These are phyloP conservation scores for Clitopilus hobsonii DNA, from an alignment of 768 basidiomycete genomes.

Conservation along the genomic window DNA sequence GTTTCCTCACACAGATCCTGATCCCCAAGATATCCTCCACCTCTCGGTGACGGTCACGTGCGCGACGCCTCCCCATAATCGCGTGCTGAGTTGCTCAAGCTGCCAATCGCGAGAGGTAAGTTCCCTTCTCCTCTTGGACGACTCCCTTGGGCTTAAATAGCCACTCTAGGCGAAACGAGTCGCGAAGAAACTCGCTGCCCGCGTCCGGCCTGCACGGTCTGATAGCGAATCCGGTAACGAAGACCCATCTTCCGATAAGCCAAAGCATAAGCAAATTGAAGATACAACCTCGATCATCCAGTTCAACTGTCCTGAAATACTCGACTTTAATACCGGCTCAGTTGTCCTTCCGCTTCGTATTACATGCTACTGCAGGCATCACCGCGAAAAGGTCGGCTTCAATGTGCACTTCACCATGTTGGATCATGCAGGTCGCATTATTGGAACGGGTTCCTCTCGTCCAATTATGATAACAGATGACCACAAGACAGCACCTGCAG, in stretches of 20 bases:
- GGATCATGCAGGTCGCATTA: slow-evolving; percentile 71
- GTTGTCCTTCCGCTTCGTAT: slow-evolving; percentile 90
- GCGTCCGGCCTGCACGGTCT: slow-evolving; percentile 72
- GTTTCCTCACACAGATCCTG: slow-evolving; percentile 47
- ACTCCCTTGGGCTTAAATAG: slow-evolving; percentile 4
- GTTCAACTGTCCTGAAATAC: slow-evolving; percentile 89
- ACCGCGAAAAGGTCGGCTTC: slow-evolving; percentile 95
- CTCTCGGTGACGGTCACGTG: slow-evolving; percentile 75
- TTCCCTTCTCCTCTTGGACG: background rate
- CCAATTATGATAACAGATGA: slow-evolving; percentile 99
- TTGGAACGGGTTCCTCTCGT: slow-evolving; percentile 77
- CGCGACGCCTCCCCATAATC: slow-evolving; percentile 72
- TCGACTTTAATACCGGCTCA: slow-evolving; percentile 86
- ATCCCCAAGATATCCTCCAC: slow-evolving; percentile 64
- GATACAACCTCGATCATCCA: slow-evolving; percentile 85
- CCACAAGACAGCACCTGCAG: slow-evolving; percentile 71
- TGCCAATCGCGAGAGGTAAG: slow-evolving; percentile 84
- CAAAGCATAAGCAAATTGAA: slow-evolving; percentile 49
- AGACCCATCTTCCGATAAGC: slow-evolving; percentile 33
- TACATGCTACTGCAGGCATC: slow-evolving; percentile 98
- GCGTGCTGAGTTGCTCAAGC: slow-evolving; percentile 79
- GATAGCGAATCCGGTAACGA: slow-evolving; percentile 71
- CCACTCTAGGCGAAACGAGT: slow-evolving; percentile 73
- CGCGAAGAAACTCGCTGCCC: slow-evolving; percentile 82
- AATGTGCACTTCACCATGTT: slow-evolving; percentile 84